Evolutionary conservation across 345 rosid species (phyloP), one percentile per base, ranked within the genome.

Genomic region (Arabidopsis suecica): DNA sequence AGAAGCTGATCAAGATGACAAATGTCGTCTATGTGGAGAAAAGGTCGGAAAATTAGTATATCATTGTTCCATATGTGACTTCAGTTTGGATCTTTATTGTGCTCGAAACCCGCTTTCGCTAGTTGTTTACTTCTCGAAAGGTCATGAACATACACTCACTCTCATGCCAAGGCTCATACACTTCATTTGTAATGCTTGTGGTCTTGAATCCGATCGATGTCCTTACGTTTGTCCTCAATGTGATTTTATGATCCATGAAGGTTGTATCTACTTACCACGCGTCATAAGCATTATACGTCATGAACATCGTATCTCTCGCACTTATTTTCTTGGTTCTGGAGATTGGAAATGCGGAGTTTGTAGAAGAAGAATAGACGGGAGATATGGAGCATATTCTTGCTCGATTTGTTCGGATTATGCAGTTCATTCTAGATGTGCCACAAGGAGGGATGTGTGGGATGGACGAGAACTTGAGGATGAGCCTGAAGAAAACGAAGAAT

Each of bases 361-460:
- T 68, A 7, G 67, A 2, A 2, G 12, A 8, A 11, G 14, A 9
- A 61, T 73, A 1, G 13, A 61, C 9, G 14, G 20, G n/a, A 50
- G 64, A 11, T 66, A 53, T 16, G 78, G 81, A 0, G 18, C 60
- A 3, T 78, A 78, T 22, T 22, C 11, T 57, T 78, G 78, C 20
- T 28, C 60, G 13, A 0, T 7, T 3, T 78, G 75, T 5, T 0
- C 44, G 5, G 50, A 54, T 37, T 68, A 61, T 28, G 63, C 54
- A 5, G 70, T 64, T 40, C 82, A 78, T 73, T 71, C 61, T 1
- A n/a, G 2, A 41, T 78, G 78, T 33, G 81, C 74, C 5, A 60
- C 32, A 2, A 20, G 57, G 30, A 5, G 16, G 4, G 54, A 37
- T 36, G 44, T 72, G 5, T 73, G 73, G 82, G 78, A 73, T 37